Evolutionary conservation across 2,329 filamentous ascomycete genomes (phyloP).

Genomic region (Botrytis porri): DNA sequence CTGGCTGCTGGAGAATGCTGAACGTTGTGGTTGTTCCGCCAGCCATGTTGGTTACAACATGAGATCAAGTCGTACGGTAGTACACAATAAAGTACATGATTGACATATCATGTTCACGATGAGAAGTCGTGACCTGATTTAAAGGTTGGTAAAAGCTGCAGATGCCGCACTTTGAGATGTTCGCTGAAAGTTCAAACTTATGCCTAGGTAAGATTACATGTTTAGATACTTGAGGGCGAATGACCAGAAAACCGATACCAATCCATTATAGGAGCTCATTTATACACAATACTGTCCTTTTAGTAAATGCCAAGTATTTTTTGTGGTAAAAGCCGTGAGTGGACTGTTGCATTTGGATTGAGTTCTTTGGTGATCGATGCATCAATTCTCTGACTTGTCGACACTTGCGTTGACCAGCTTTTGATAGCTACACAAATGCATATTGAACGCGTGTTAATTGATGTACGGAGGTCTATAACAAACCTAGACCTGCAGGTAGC

Average conservation of each 20-base stretch:
- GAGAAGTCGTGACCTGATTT: background rate
- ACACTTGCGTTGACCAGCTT: background rate
- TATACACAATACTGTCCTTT: background rate
- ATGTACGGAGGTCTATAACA: slow-evolving; percentile 1
- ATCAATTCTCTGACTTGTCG: slow-evolving; percentile 7
- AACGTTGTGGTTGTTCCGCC: slow-evolving; percentile 3
- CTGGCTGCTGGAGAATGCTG: slow-evolving; percentile 6
- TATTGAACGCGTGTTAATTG: slow-evolving; percentile 12
- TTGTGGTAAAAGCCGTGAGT: background rate
- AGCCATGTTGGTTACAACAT: slow-evolving; percentile 7
- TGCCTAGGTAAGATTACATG: background rate
- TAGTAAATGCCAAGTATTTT: background rate
- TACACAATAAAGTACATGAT: background rate
- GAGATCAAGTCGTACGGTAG: background rate
- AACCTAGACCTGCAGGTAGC: background rate
- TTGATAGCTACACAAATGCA: slow-evolving; percentile 10
- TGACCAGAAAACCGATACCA: background rate
- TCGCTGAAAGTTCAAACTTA: background rate
- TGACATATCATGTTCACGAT: slow-evolving; percentile 2
- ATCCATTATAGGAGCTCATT: background rate
- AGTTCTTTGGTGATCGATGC: slow-evolving; percentile 3
- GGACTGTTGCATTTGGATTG: background rate
- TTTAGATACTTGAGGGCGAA: background rate
- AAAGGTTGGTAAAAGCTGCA: slow-evolving; percentile 2
- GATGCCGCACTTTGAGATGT: background rate